Base-by-base conservation (phyloP, 2,329 filamentous ascomycete species). In the Drechmeria coniospora region DNA sequence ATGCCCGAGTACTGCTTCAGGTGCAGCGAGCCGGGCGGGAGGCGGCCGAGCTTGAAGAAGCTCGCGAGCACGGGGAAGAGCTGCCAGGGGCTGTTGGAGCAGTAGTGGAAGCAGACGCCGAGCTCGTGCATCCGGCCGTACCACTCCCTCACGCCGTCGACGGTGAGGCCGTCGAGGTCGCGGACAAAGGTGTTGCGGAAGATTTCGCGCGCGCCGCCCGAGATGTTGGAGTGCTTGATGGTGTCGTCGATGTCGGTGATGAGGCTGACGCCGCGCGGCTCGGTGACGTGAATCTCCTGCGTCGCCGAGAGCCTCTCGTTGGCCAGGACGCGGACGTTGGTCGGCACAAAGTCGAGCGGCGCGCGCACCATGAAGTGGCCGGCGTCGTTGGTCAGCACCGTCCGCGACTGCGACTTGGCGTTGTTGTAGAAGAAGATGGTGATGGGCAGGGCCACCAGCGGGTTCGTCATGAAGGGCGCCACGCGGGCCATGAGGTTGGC, bases 51-150 rank as follows among this genome's bases (percentile, higher is more conserved):
- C 37, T 75, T 73, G 50, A 95, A 92, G 49, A 79, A 98, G 29
- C 71, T 82, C 5, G 81, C 78, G 8, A 98, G 59, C 3, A 95
- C 73, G 0, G 90, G 90, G 42, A 82, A 98, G 6, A 98, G 65
- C 49, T 98, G 92, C 92, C 92, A 98, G 1, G 90, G 90, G 27
- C 87, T 92, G 53, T 98, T 98, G n/a, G 90, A 98, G 38, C 93
- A 92, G 50, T 98, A 98, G 48, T 98, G 92, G 28, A 98, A 68
- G 41, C 75, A 72, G 15, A 95, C 87, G 12, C 86, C 84, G 57
- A 87, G 72, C 13, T 74, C 63, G 21, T 79, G 67, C 54, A 98
- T 65, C 13, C 63, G 63, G 20, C 63, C 72, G 47, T 95, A 98
- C 87, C 90, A 95, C 36, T 92, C 82, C 32, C 64, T 70, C 13